Evolutionary conservation across 257 asterid species (phyloP), one percentile per base, ranked within the genome.

Genomic region (Penstemon eatonii): DNA sequence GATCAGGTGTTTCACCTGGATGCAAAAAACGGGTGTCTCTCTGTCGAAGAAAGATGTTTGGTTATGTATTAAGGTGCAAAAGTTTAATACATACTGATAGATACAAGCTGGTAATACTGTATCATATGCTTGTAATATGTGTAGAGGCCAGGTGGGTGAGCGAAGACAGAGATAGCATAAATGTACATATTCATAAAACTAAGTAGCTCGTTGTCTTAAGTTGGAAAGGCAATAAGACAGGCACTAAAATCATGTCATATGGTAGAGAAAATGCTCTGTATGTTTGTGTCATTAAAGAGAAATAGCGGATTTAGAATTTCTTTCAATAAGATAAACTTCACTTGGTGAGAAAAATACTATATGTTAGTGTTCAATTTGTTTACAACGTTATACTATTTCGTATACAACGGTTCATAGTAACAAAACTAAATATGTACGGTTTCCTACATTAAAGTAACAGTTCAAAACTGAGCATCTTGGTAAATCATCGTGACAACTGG

Each of bases 1-100:
- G 86, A 76, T 82, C 89, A 44, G 82, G 80, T 67, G 74, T 80
- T 78, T 49, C 83, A 57, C 67, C 81, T 70, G 60, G 66, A 62
- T 69, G 78, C 60, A 72, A 67, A 59, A 64, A 11, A 40, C 60
- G 81, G 65, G 69, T 68, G 5, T 49, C 70, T 62, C 79, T 84
- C 92, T 85, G 93, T 71, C 67, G 82, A 74, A 66, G 76, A 74
- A 73, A 65, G 18, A 40, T 58, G n/a, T 78, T 66, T 58, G 70
- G 56, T 75, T 40, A 38, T 46, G 33, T 37, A 11, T 45, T 43
- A 4, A 18, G 63, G 53, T 42, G 60, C 46, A 54, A 71, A 56
- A 45, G 68, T 59, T 63, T 57, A 60, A 56, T 38, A n/a, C 49
- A 10, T 6, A 66, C 39, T 40, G 15, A 53, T 15, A 65, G 11